Evolutionary conservation across 2,329 filamentous ascomycete species (phyloP), one percentile per base, ranked within the genome.

Genomic region (Clarireedia homoeocarpa): DNA sequence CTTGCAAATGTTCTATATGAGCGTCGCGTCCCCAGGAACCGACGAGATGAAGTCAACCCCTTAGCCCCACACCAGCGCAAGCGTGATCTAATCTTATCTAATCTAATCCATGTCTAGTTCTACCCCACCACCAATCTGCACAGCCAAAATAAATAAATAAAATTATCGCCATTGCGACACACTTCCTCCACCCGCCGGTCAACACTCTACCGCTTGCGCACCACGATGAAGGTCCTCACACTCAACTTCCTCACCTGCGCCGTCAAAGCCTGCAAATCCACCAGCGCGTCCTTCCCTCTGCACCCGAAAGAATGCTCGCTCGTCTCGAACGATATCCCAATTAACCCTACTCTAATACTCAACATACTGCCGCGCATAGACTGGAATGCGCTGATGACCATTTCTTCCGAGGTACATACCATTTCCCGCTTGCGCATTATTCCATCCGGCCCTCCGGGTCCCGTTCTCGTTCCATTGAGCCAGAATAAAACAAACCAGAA

Each of bases 181-280:
- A 45, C 44, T 20, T 15, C 6, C 20, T 38, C 20, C 51, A 20
- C 20, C 46, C 20, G 27, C 20, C 20, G 20, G 20, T 2, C 20
- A 47, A 17, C 15, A 14, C 17, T 17, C 3, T 2, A 20, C 40
- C 15, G 20, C 40, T 12, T 23, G 23, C 5, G n/a, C 45, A 23
- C 12, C 10, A 45, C 51, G 17, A 99, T 99, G 94, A 97, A 97
- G 73, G 78, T 97, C 61, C 83, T 97, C 52, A 96, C 91, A 59
- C 85, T 95, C 67, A 97, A 97, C 75, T 99, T 99, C 74, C 78
- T 97, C 62, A 94, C 90, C 67, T 99, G 94, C 78, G 92, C 94
- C 60, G 88, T 95, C 70, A 97, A 96, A 78, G 79, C 88, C 56
- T 99, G 94, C 86, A 96, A 95, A 75, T 81, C 84, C 56, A 85